phyloP scores from a whole-genome alignment of 2,329 filamentous ascomycete genomes.

The Diaporthe aspalathi region DNA sequence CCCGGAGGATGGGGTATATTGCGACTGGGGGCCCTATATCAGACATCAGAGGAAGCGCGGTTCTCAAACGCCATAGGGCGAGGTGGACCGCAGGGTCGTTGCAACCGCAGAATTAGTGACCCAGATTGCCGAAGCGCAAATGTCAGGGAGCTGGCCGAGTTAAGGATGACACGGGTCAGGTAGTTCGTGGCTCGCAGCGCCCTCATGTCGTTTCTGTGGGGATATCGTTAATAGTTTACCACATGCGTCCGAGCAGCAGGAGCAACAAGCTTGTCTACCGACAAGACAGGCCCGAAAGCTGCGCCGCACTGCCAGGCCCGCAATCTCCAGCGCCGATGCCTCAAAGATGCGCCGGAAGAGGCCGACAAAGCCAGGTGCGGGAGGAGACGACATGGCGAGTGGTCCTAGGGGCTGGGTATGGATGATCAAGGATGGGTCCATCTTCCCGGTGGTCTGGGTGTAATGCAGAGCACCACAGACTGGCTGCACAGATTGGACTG shows the following conservation, averaged over 20 bases:
- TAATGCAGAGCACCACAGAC: background rate
- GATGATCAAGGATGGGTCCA: conserved; percentile 25
- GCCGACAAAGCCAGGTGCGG: conserved; percentile 18
- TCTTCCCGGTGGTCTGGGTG: conserved; percentile 15
- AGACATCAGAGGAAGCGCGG: conserved; percentile 42
- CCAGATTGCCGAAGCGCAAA: conserved; percentile 47
- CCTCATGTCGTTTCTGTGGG: conserved; percentile 36
- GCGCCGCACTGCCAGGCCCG: conserved; percentile 23
- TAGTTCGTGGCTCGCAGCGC: conserved; percentile 15
- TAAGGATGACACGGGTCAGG: conserved; percentile 35
- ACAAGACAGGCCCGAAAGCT: conserved; percentile 33
- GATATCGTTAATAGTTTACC: conserved; percentile 35
- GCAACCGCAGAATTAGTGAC: conserved; percentile 44
- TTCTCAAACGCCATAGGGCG: conserved; percentile 45
- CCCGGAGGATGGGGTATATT: conserved; percentile 46
- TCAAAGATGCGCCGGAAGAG: conserved; percentile 28
- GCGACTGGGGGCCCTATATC: conserved; percentile 46
- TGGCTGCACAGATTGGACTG: conserved; percentile 24
- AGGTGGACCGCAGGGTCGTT: conserved; percentile 38
- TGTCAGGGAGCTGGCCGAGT: conserved; percentile 40
- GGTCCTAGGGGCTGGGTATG: conserved; percentile 19
- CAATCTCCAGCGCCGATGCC: conserved; percentile 35
- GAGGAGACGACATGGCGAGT: conserved; percentile 29
- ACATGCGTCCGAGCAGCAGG: conserved; percentile 33
- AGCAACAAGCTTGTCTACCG: conserved; percentile 33